Percentiles rank a stretch among this genome's conserved stretches.
phyloP scores from a whole-genome alignment of 1,284 basidiomycete genomes.

The Trametes pubescens region DNA sequence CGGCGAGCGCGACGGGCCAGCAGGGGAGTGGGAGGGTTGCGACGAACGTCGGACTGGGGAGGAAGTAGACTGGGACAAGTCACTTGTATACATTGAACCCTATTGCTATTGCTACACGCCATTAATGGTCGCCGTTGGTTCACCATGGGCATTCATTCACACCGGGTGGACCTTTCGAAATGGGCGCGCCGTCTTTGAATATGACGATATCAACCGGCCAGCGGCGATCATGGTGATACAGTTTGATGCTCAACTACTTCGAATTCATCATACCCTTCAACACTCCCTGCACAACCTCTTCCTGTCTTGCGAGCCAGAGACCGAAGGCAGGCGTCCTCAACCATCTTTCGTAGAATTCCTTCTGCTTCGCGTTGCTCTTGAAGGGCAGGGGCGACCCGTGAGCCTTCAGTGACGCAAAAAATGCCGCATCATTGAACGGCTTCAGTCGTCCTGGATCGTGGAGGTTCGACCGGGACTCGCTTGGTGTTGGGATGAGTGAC shows the following conservation, averaged over 20 bases:
- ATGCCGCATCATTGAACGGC: conserved; percentile 82
- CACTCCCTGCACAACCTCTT: conserved; percentile 68
- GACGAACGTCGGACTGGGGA: conserved; percentile 47
- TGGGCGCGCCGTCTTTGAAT: background rate
- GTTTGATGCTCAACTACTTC: conserved; percentile 9
- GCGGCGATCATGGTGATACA: background rate
- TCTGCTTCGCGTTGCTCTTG: conserved; percentile 66
- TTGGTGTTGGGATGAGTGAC: conserved; percentile 81
- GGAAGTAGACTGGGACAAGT: conserved; percentile 16
- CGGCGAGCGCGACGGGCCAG: conserved; percentile 27
- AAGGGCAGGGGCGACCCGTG: conserved; percentile 84
- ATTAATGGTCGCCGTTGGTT: conserved; percentile 19
- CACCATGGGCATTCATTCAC: conserved; percentile 3
- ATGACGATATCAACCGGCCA: background rate
- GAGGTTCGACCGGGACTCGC: conserved; percentile 36
- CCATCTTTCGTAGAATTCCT: conserved; percentile 80
- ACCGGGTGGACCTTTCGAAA: background rate
- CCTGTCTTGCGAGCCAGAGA: conserved; percentile 78
- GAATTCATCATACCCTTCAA: conserved; percentile 41
- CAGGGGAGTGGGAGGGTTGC: conserved; percentile 37
- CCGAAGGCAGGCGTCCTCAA: conserved; percentile 78
- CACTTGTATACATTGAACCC: conserved; percentile 5
- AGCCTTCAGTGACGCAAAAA: conserved; percentile 84
- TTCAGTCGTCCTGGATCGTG: conserved; percentile 56
- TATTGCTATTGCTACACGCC: conserved; percentile 15